phyloP scores from a whole-genome alignment of 176 grass and related monocot species.

The Thalia dealbata region DNA sequence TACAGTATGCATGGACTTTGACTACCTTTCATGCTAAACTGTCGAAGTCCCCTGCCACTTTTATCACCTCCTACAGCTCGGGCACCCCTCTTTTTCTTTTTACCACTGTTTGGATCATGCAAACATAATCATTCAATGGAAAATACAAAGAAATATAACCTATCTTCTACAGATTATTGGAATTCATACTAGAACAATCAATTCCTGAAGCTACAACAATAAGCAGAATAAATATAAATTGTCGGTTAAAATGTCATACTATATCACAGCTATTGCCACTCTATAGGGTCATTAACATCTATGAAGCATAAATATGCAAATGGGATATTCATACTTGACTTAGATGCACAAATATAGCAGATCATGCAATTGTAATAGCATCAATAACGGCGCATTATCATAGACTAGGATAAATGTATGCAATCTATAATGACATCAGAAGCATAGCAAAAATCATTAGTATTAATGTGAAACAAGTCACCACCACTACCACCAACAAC shows the following conservation, averaged over 20 bases:
- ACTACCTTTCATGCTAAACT: conserved; percentile 98
- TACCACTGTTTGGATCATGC: conserved; percentile 36
- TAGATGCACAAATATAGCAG: background rate
- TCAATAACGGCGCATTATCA: background rate
- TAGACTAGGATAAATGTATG: background rate
- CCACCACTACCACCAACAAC: background rate
- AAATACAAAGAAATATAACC: background rate
- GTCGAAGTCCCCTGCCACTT: conserved; percentile 86
- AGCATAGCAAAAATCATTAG: background rate
- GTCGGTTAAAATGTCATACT: too few relatives aligned
- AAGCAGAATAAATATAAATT: background rate
- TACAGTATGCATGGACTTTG: background rate
- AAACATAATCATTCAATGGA: background rate
- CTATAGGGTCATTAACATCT: background rate
- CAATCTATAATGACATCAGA: background rate
- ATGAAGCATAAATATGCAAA: background rate
- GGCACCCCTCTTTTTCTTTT: conserved; percentile 88
- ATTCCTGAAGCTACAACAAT: background rate
- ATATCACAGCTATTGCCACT: background rate
- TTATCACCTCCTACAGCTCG: conserved; percentile 68
- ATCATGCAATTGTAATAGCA: background rate
- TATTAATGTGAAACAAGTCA: background rate
- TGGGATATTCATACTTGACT: background rate
- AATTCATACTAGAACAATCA: background rate
- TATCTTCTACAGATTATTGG: background rate